Evolutionary conservation across 1,139 yeast species (phyloP), one percentile per base, ranked within the genome.

Genomic region (Maudiozyma humilis): DNA sequence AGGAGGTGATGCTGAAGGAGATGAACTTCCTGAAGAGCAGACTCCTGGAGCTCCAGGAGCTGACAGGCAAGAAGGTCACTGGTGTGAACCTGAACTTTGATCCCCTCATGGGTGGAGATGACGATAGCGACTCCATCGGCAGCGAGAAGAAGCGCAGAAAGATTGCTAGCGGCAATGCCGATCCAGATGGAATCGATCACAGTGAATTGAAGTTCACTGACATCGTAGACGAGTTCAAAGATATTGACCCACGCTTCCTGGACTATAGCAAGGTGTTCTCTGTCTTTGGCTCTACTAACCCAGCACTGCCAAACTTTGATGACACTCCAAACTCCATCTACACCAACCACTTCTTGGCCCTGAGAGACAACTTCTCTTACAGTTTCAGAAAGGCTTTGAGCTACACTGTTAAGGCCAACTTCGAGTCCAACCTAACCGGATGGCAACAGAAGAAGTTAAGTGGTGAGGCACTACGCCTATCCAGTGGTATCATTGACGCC

Each of bases 11-110:
- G n/a, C 36, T 47, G 39, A 57, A 54, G 38, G 64, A 60, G 45
- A 48, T 59, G 49, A 51, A 50, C 15, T 56, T 59, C 40, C 46
- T 60, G 37, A 56, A 49, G 40, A 46, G 50, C n/a, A 53, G 64
- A 42, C 38, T 60, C 34, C 29, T 52, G 16, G 63, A 58, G 43
- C 49, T 60, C 41, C 59, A 57, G 43, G 57, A 55, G 17, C 49
- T 57, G 6, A 56, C 62, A 2, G 63, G 63, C 4, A 55, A 50
- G 19, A 46, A 49, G 30, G 38, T 52, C 10, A 31, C 40, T 5
- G 55, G 49, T 8, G 43, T 55, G 6, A 47, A 53, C 43, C 46
- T 55, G 33, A 35, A 47, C 18, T 29, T 36, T 8, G 17, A 36
- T 29, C 8, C 30, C 2, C 7, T 15, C 19, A 8, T 14, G 10